Conservation (phyloP, 352 stramenopile genomes). For the Halophytophthora batemanensis region DNA sequence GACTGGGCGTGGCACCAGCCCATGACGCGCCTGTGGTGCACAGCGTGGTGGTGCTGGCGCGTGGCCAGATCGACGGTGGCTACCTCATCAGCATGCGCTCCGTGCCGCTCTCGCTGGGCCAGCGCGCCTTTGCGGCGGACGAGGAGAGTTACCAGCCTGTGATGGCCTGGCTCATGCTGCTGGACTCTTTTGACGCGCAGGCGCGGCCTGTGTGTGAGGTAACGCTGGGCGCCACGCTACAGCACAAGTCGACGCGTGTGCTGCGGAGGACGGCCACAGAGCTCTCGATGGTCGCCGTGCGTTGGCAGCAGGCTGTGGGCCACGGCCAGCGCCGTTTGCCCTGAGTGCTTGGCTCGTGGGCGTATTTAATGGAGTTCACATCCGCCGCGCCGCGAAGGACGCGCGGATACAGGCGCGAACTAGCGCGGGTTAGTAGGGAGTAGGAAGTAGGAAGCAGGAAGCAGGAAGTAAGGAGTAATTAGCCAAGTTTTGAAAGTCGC, state of each 20-base stretch:
- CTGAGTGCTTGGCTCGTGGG: constrained; percentile 8
- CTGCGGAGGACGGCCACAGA: constrained; percentile 19
- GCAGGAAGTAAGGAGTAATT: constrained; percentile 12
- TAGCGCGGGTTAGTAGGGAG: constrained; percentile 10
- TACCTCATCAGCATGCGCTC: constrained; percentile 42
- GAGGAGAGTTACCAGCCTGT: constrained; percentile 30
- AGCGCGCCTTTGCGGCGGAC: constrained; percentile 28
- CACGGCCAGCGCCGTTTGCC: constrained; percentile 28
- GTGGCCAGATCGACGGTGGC: constrained; percentile 41
- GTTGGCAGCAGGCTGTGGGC: constrained; percentile 37
- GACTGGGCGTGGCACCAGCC: constrained; percentile 26
- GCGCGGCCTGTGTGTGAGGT: constrained; percentile 32
- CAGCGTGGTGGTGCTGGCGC: constrained; percentile 38
- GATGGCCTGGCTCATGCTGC: constrained; percentile 39
- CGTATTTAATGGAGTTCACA: constrained; percentile 33
- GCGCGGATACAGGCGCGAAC: constrained; percentile 26
- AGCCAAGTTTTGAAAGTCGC: background rate
- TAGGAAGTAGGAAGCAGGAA: constrained; percentile 21
- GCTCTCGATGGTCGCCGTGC: constrained; percentile 24
- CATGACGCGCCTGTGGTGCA: constrained; percentile 30
- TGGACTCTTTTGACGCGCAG: constrained; percentile 33
- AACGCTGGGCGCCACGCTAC: constrained; percentile 26
- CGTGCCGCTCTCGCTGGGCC: constrained; percentile 29
- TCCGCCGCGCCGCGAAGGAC: constrained; percentile 2
- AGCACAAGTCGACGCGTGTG: constrained; percentile 24